Conservation (phyloP, 495 filamentous ascomycete genomes). For the Podospora didyma region DNA sequence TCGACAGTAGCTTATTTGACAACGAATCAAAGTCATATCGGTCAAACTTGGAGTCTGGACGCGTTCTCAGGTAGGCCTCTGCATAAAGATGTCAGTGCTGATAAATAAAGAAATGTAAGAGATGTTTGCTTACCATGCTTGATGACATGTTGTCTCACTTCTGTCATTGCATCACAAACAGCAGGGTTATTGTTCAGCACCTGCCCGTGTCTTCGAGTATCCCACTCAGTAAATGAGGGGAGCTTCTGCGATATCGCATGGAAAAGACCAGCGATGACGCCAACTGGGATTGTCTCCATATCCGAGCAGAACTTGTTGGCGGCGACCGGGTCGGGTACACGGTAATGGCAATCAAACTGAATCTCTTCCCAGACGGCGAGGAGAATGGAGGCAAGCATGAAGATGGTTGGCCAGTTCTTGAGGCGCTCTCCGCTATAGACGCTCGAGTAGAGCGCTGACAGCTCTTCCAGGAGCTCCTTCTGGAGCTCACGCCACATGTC, state of each 20-base stretch:
- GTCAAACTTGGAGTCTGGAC: slow-evolving; percentile 67
- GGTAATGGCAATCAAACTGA: slow-evolving; percentile 94
- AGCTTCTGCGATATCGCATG: slow-evolving; percentile 93
- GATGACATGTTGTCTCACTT: slow-evolving; percentile 81
- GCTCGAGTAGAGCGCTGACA: slow-evolving; percentile 82
- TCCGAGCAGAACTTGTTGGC: slow-evolving; percentile 90
- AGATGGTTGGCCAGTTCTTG: slow-evolving; percentile 97
- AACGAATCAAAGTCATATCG: slow-evolving; percentile 86
- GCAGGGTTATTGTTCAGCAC: slow-evolving; percentile 81
- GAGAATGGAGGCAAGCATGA: slow-evolving; percentile 86
- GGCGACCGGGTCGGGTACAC: slow-evolving; percentile 72
- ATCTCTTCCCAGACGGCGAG: slow-evolving; percentile 95
- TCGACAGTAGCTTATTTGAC: slow-evolving; percentile 91
- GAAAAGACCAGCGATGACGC: slow-evolving; percentile 92
- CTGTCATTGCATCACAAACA: slow-evolving; percentile 90
- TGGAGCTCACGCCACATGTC: slow-evolving; percentile 95
- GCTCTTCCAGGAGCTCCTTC: slow-evolving; percentile 89
- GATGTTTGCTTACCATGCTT: slow-evolving; percentile 78
- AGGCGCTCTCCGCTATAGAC: slow-evolving; percentile 91
- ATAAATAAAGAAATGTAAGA: neutral
- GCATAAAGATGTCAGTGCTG: slow-evolving; percentile 14
- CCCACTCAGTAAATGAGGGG: slow-evolving; percentile 86
- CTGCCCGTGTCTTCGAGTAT: slow-evolving; percentile 80
- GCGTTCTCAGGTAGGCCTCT: slow-evolving; percentile 56
- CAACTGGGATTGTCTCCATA: slow-evolving; percentile 91